Base-by-base conservation (phyloP, 768 basidiomycete genomes). In the Pisolithus sp. region DNA sequence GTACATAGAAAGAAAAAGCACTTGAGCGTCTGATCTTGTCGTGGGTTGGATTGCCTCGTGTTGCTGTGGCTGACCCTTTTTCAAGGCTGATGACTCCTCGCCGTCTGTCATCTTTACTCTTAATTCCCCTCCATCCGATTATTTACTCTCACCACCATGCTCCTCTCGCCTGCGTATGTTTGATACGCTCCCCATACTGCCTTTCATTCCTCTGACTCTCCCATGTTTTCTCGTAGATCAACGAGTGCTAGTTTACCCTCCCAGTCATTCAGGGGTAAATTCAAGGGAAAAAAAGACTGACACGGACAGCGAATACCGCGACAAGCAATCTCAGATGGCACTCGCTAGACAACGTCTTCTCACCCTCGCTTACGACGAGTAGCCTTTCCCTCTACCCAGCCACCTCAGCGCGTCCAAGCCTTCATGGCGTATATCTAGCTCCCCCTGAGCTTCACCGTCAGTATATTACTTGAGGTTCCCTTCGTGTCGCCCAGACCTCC, bases 111-210 rank as follows among this genome's bases (percentile, higher is more conserved):
- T 54, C 63, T 46, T 51, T 53, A 49, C 53, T 48, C 28, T 46
- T 55, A 59, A 56, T 28, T 24, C 56, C 57, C 48, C 57, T 57
- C 56, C 54, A 53, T 58, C 56, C 49, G 23, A 18, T 58, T 51
- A 50, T 42, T 54, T 54, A 54, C 57, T 46, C 59, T 50, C 61
- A 46, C 18, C 46, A 67, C 56, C 68, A 89, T 90, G 88, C 81
- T 90, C 62, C 81, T 82, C 68, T 89, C 87, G 58, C 89, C 89
- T 68, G 82, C 86, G 89, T 90, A 68, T 73, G 75, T 67, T 34
- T 36, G 13, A 69, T 59, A 52, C 60, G 63, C 60, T 57, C 56
- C 53, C 23, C 46, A 42, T 60, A 51, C 59, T 54, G 53, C 55
- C 53, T 48, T 42, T 62, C 55, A 53, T 46, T 59, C 52, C 37